phyloP scores from a whole-genome alignment of 192 early-diverging fungal genomes.

The Coemansia sp. region DNA sequence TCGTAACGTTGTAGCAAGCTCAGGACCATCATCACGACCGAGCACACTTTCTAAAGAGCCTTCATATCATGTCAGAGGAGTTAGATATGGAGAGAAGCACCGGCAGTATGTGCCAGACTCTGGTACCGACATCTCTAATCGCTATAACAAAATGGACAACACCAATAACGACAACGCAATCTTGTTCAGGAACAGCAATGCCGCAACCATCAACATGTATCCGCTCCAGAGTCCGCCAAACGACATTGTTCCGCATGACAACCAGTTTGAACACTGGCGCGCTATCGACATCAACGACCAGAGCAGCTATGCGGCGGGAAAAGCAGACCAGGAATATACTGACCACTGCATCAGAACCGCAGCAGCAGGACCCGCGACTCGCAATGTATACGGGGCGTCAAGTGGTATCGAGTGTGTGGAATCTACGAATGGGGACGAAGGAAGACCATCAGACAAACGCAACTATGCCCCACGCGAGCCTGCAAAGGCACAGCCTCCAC shows the following conservation, averaged over 20 bases:
- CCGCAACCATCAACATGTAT: conserved; percentile 3
- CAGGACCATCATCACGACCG: conserved; percentile 3
- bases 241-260: neutral
- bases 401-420: neutral
- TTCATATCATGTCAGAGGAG: conserved; percentile 1
- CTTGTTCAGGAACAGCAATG: neutral
- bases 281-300: neutral
- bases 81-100: neutral
- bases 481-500: neutral
- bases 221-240: neutral
- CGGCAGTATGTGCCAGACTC: conserved; percentile 30
- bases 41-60: neutral
- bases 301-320: neutral
- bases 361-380: neutral
- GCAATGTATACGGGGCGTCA: neutral
- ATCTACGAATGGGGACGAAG: neutral
- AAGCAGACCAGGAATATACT: conserved; percentile 1
- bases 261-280: neutral
- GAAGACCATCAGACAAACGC: neutral
- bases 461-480: neutral
- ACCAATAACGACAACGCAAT: neutral
- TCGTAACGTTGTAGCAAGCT: neutral
- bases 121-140: conserved; percentile 26
- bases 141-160: conserved; percentile 1
- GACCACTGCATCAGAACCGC: neutral